Conservation (phyloP, 257 asterid species). For the Przewalskia tangutica region DNA sequence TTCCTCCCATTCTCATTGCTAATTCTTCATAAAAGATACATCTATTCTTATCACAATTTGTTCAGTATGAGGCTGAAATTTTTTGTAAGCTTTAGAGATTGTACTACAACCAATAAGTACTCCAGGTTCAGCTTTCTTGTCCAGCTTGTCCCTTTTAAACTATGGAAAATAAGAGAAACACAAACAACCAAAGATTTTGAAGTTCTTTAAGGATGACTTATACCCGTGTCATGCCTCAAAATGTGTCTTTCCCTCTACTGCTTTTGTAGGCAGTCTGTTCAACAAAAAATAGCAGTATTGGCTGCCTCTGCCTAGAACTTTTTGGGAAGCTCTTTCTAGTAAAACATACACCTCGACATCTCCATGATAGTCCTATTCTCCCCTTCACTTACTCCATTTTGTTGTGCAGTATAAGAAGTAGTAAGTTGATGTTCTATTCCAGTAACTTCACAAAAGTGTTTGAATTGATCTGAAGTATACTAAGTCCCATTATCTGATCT, state of each 20-base stretch:
- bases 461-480: background rate
- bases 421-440: slow-evolving; percentile 6
- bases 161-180: background rate
- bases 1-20: background rate
- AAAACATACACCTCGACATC: background rate
- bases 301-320: background rate
- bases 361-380: background rate
- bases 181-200: background rate
- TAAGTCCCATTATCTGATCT: background rate
- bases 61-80: background rate
- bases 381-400: slow-evolving; percentile 9
- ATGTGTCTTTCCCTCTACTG: background rate
- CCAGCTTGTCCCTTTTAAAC: background rate
- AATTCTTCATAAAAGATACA: background rate
- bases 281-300: background rate
- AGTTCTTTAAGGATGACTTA: background rate
- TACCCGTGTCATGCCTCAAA: slow-evolving; percentile 4
- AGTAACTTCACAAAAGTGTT: background rate
- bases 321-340: slow-evolving; percentile 4
- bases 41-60: background rate
- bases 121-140: background rate
- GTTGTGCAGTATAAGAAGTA: background rate
- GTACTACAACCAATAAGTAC: background rate
- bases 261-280: background rate
- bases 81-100: background rate